These are phyloP conservation scores for Exophiala mesophila DNA, from an alignment of 2,329 filamentous ascomycete genomes.

Conservation along the genomic window DNA sequence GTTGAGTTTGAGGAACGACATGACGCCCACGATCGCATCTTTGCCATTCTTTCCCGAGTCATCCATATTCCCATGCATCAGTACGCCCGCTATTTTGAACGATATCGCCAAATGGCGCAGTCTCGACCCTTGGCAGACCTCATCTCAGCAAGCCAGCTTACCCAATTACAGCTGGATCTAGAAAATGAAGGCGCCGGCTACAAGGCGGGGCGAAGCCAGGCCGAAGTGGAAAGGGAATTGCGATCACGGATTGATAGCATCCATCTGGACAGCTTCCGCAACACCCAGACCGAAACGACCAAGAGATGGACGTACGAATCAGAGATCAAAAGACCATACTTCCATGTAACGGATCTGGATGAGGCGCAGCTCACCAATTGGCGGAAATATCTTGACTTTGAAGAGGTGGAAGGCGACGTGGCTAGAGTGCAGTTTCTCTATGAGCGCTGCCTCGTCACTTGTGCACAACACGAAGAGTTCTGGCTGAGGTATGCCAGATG, in stretches of 20 bases:
- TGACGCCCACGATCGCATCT: constrained; percentile 78
- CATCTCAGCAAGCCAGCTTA: constrained; percentile 62
- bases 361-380: constrained; percentile 80
- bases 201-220: constrained; percentile 56
- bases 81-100: constrained; percentile 90
- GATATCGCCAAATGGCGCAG: constrained; percentile 73
- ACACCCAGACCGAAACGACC: constrained; percentile 79
- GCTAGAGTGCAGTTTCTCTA: constrained; percentile 76
- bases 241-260: constrained; percentile 72
- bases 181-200: constrained; percentile 57
- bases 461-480: constrained; percentile 93
- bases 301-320: constrained; percentile 94
- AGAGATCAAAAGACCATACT: constrained; percentile 92
- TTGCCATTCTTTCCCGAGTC: constrained; percentile 73
- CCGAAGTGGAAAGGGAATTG: constrained; percentile 78
- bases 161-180: constrained; percentile 66
- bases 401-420: constrained; percentile 78
- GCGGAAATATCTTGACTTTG: constrained; percentile 94
- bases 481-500: constrained; percentile 96
- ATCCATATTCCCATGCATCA: constrained; percentile 92
- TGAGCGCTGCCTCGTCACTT: constrained; percentile 87
- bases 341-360: constrained; percentile 90
- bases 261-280: constrained; percentile 74
- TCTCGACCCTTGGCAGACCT: constrained; percentile 68
- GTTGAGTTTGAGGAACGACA: constrained; percentile 92